Percentiles rank a stretch among this genome's conserved stretches.
phyloP scores from a whole-genome alignment of 2,329 filamentous ascomycete species.

The Cryoendolithus antarcticus region DNA sequence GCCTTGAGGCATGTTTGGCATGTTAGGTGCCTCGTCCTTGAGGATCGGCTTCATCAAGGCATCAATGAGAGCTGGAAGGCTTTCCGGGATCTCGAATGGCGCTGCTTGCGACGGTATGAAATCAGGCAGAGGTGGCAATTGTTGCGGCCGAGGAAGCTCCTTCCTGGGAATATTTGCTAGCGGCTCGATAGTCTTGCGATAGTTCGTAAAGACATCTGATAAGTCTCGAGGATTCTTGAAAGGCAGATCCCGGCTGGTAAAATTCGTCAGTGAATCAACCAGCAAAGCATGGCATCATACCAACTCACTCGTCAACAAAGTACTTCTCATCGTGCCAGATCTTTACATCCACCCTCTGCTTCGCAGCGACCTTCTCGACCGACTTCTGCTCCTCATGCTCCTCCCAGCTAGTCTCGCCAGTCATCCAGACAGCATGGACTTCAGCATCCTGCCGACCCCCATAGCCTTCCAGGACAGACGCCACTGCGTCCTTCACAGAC shows the following conservation, averaged over 20 bases:
- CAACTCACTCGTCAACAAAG: constrained; percentile 63
- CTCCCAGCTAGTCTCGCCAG: constrained; percentile 55
- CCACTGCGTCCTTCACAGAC: constrained; percentile 45
- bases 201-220: constrained; percentile 64
- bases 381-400: constrained; percentile 52
- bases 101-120: constrained; percentile 44
- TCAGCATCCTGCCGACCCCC: constrained; percentile 24
- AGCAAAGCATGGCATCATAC: background rate
- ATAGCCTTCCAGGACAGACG: constrained; percentile 40
- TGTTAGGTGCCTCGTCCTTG: constrained; percentile 34
- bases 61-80: constrained; percentile 40
- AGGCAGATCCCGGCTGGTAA: constrained; percentile 50
- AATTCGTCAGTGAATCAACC: background rate
- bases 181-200: constrained; percentile 61
- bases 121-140: constrained; percentile 47
- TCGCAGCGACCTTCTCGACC: constrained; percentile 41
- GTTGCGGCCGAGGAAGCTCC: constrained; percentile 40
- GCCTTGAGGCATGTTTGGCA: constrained; percentile 41
- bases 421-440: constrained; percentile 62
- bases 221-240: constrained; percentile 46
- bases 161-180: constrained; percentile 52
- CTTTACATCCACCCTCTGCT: constrained; percentile 46
- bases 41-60: constrained; percentile 48
- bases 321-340: constrained; percentile 67
- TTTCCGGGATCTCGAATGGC: constrained; percentile 53